Percentiles rank a stretch among this genome's conserved stretches.
Evolutionary conservation across 441 rosid genomes (phyloP).

Genomic region (Erodium moschatum): DNA sequence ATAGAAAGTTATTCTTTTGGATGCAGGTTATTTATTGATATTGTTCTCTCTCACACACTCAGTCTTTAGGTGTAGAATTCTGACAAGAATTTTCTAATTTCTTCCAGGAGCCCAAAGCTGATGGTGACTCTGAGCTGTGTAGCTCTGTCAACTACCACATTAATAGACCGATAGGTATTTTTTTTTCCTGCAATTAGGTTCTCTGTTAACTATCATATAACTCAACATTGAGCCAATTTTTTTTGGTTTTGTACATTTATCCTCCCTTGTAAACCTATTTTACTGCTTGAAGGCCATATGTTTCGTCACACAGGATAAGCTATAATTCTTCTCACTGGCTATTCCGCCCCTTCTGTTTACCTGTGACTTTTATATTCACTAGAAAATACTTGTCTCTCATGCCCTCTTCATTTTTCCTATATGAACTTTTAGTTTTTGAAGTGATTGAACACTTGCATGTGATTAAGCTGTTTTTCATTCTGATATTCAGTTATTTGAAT

Average conservation of each 20-base stretch:
- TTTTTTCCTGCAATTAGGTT: background rate
- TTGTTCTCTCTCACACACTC: conserved; percentile 7
- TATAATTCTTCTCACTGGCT: conserved; percentile 3
- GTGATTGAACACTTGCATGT: background rate
- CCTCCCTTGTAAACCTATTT: background rate
- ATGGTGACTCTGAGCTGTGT: conserved; percentile 61
- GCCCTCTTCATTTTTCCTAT: background rate
- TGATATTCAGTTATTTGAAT: background rate
- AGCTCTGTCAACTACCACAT: conserved; percentile 55
- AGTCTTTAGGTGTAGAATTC: background rate
- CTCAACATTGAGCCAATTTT: background rate
- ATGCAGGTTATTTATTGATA: conserved; percentile 54
- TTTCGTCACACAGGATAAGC: background rate
- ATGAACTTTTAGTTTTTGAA: background rate
- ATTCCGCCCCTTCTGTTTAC: background rate
- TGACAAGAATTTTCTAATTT: conserved; percentile 3
- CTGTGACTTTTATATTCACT: background rate
- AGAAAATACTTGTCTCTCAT: background rate
- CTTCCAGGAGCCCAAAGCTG: conserved; percentile 68
- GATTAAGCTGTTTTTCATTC: background rate
- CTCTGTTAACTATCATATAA: background rate
- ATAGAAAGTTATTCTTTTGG: conserved; percentile 85
- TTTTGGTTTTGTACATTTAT: background rate
- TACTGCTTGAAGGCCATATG: background rate
- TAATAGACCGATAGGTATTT: conserved; percentile 67